Evolutionary conservation across 768 basidiomycete genomes (phyloP).

Genomic region (Omphalotus guepiniiformis): DNA sequence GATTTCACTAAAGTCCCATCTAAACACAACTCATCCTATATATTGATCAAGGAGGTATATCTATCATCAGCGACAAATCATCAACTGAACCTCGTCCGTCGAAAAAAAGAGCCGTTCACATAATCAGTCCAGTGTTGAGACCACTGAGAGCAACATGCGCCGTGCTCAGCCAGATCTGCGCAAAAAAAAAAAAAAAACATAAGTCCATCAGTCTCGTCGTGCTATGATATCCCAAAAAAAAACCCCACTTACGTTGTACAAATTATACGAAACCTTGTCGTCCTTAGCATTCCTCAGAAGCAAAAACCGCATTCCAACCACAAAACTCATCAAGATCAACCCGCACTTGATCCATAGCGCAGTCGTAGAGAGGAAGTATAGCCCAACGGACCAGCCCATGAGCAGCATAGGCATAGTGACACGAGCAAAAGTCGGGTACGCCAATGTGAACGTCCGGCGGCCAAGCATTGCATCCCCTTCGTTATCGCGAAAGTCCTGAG

Average conservation of each 20-base stretch:
- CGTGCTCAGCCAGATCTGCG: conserved; percentile 1
- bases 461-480: conserved; percentile 25
- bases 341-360: background rate
- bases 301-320: conserved; percentile 5
- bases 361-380: background rate
- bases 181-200: background rate
- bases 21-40: too few relatives aligned
- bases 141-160: background rate
- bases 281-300: background rate
- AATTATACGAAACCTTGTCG: conserved; percentile 7
- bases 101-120: too few relatives aligned
- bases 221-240: background rate
- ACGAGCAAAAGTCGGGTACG: conserved; percentile 27
- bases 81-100: too few relatives aligned
- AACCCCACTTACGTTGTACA: conserved; percentile 7
- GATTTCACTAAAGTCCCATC: too few relatives aligned
- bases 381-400: background rate
- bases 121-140: too few relatives aligned
- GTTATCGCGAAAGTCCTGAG: conserved; percentile 30
- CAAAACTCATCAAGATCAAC: background rate
- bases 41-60: too few relatives aligned
- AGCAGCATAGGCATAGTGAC: conserved; percentile 7
- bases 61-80: too few relatives aligned
- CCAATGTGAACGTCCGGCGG: conserved; percentile 26
- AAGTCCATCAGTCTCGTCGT: too few relatives aligned